Evolutionary conservation across 306 rosid species (phyloP).

Genomic region (Corylus americana): DNA sequence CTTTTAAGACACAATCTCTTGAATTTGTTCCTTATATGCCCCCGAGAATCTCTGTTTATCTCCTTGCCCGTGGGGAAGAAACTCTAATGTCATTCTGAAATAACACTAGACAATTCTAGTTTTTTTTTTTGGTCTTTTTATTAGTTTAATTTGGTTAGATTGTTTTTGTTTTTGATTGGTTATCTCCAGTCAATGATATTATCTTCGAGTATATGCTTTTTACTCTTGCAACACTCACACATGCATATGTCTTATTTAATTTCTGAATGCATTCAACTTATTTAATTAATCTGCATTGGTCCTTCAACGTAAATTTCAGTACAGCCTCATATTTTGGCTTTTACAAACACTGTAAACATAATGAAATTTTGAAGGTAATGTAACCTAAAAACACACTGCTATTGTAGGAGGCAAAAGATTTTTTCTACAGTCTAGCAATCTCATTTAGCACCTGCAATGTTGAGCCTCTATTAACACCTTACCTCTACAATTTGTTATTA

Average conservation of each 20-base stretch:
- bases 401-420: too few species aligned
- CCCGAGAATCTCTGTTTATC: background rate
- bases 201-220: background rate
- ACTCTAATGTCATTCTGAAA: background rate
- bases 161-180: background rate
- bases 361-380: too few species aligned
- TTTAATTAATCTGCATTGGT: too few species aligned
- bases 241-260: background rate
- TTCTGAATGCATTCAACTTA: too few species aligned
- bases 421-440: background rate
- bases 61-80: background rate
- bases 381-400: too few species aligned
- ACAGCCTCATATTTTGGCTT: too few species aligned
- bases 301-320: too few species aligned
- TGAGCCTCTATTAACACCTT: background rate
- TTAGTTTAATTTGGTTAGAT: background rate
- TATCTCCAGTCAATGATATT: background rate
- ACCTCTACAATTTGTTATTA: conserved; percentile 29
- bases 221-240: background rate
- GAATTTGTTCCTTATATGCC: background rate
- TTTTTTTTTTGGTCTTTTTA: background rate
- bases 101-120: background rate
- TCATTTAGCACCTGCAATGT: background rate
- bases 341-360: too few species aligned
- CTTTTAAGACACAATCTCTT: background rate